Evolutionary conservation across 2,329 filamentous ascomycete genomes (phyloP).

Genomic region (Kalmusia sp.): DNA sequence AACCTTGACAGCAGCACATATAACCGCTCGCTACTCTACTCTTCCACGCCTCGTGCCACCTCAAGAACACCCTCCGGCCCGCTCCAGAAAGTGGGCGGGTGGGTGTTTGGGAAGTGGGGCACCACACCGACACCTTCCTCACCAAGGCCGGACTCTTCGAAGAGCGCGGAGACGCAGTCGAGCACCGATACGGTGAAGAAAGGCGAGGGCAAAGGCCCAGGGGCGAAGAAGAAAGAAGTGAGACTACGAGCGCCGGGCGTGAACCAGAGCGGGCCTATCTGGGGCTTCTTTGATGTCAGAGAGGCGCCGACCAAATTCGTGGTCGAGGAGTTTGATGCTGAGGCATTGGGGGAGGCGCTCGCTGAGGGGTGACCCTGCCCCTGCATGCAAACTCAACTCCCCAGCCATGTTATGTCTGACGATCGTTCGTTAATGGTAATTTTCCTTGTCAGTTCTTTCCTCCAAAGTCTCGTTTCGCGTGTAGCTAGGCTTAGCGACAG

Average conservation of each 20-base stretch:
- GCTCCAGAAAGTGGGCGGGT: conserved; percentile 66
- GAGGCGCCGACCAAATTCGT: conserved; percentile 42
- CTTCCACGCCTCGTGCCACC: conserved; percentile 34
- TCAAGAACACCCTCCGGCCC: conserved; percentile 47
- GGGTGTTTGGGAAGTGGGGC: conserved; percentile 71
- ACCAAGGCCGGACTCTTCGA: conserved; percentile 25
- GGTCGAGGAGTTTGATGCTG: conserved; percentile 45
- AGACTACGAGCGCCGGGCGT: conserved; percentile 43
- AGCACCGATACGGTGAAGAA: conserved; percentile 14
- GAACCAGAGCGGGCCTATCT: conserved; percentile 48
- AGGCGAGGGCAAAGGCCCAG: conserved; percentile 21
- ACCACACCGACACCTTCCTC: conserved; percentile 50
- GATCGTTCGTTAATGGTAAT: background rate
- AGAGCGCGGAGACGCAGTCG: conserved; percentile 31
- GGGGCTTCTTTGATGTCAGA: conserved; percentile 47
- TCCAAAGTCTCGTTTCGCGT: no score
- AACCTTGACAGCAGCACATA: conserved; percentile 60
- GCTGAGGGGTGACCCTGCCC: conserved; percentile 29
- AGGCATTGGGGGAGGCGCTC: conserved; percentile 47
- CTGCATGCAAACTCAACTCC: no score
- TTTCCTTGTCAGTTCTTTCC: background rate
- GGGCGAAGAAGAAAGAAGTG: conserved; percentile 12
- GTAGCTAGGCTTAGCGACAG: background rate
- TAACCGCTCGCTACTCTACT: conserved; percentile 60
- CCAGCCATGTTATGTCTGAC: no score